Evolutionary conservation across 2,329 filamentous ascomycete genomes (phyloP), one percentile per base, ranked within the genome.

Genomic region (Aspergillus luchuensis): DNA sequence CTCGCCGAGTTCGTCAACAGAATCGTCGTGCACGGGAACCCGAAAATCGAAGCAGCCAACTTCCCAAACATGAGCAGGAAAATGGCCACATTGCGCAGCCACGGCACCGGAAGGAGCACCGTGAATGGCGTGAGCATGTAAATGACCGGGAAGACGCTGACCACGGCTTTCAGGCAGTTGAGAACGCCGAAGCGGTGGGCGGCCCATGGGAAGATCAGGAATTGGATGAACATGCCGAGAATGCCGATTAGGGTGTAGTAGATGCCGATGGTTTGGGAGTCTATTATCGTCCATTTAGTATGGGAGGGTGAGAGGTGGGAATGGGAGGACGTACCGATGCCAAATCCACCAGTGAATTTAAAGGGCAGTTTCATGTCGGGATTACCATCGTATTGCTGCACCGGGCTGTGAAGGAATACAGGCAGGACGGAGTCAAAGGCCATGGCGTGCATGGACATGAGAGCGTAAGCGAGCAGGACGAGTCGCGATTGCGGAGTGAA

Each of bases 1-100:
- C 83, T 78, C 4, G 92, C 92, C 8, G 89, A 91, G 77, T 97
- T 97, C 28, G 93, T 97, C 39, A 98, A 84, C 51, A 98, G 82
- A 67, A 98, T 97, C 5, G 91, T 96, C 25, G 86, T 89, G 70
- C 91, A 95, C 0, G 95, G 94, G 73, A 97, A 97, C 0, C 90
- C 90, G 70, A 97, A 89, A 65, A 96, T 95, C 61, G 88, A 87
- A 41, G 85, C 86, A 57, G 90, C 84, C 8, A 89, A 89, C 74
- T 96, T 96, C 69, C 88, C 67, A 45, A 91, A 76, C 81, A 97
- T 87, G 39, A 96, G 78, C 0, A 77, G 60, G 58, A 92, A 82
- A 53, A 96, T 80, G 5, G 73, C 84, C 1, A 79, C 75, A 67
- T 90, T 84, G 56, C 91, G 89, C 1, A 76, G 66, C 1, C 70